Evolutionary conservation across 179 eudicot genomes (phyloP), one percentile per base, ranked within the genome.

Genomic region (Beta macrorhiza): DNA sequence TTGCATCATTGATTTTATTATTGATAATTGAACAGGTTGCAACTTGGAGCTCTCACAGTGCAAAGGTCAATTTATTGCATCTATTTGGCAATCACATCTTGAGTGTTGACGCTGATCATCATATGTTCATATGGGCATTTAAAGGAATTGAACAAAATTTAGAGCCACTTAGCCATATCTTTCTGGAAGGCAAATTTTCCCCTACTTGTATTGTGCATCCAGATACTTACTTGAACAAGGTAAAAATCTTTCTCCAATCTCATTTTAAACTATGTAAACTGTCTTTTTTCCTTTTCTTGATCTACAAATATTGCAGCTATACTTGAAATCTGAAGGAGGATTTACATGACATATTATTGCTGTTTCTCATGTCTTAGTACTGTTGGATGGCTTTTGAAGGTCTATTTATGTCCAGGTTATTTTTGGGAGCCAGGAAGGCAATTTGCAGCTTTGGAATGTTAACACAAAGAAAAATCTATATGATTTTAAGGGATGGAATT

Each of bases 181-280:
- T 86, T 76, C 81, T 94, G 56, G 95, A 85, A 78, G 89, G 85
- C 70, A 87, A 85, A 42, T 90, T 90, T 84, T 87, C 83, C 68
- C 97, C 98, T 63, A 90, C 89, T 51, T 96, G 97, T 87, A 90
- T 96, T 75, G 90, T 90, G 89, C 99, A 96, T 87, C 98, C 99
- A 22, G 99, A 96, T 86, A 96, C 99, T 49, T 96, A 96, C 84
- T 77, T 96, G 81, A 94, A 96, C 84, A 96, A 96, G 98, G 99
- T 94, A 78, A 84, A 37, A 19, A 1, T 58, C 47, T 69, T 47
- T 42, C 3, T 22, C 5, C 2, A 17, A 4, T 69, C 62, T 74
- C 75, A 17, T 42, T 74, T 45, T 62, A 37, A 29, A 20, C 13
- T 75, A 15, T 58, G 72, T 65, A 20, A 1, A 67, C 69, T 77